Evolutionary conservation across 2,329 filamentous ascomycete genomes (phyloP).

Genomic region (Alternaria alternata): DNA sequence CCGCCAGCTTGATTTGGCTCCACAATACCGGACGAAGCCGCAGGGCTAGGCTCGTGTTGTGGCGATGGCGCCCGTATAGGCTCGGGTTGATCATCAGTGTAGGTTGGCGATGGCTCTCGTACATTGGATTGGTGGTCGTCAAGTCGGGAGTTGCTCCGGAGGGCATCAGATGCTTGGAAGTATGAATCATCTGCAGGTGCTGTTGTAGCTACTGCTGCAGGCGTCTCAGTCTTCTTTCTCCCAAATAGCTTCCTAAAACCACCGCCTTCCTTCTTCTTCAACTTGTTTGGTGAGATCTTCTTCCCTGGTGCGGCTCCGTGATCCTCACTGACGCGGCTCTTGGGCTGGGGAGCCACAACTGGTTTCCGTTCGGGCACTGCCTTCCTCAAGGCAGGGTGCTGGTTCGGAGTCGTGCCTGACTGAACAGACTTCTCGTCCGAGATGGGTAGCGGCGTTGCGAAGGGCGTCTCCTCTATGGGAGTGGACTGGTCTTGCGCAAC

Average conservation of each 20-base stretch:
- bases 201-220: constrained; percentile 21
- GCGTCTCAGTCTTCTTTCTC: constrained; percentile 46
- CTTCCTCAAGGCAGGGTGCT: constrained; percentile 55
- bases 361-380: constrained; percentile 36
- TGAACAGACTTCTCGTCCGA: constrained; percentile 43
- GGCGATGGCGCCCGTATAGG: constrained; percentile 31
- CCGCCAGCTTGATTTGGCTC: constrained; percentile 55
- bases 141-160: constrained; percentile 37
- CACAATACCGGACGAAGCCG: constrained; percentile 25
- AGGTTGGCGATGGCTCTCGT: constrained; percentile 37
- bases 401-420: constrained; percentile 32
- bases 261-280: constrained; percentile 48
- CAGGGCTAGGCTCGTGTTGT: constrained; percentile 37
- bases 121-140: constrained; percentile 31
- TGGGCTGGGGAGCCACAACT: constrained; percentile 21
- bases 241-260: constrained; percentile 53
- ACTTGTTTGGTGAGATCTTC: constrained; percentile 46
- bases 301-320: constrained; percentile 27
- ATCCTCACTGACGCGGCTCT: constrained; percentile 32
- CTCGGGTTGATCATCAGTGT: constrained; percentile 31
- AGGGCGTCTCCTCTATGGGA: constrained; percentile 10
- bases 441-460: constrained; percentile 15
- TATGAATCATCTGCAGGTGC: constrained; percentile 30
- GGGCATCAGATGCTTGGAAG: constrained; percentile 27
- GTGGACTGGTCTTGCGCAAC: constrained; percentile 1